Evolutionary conservation across 1,284 basidiomycete genomes (phyloP), one percentile per base, ranked within the genome.

Genomic region (Apiotrichum sp.): DNA sequence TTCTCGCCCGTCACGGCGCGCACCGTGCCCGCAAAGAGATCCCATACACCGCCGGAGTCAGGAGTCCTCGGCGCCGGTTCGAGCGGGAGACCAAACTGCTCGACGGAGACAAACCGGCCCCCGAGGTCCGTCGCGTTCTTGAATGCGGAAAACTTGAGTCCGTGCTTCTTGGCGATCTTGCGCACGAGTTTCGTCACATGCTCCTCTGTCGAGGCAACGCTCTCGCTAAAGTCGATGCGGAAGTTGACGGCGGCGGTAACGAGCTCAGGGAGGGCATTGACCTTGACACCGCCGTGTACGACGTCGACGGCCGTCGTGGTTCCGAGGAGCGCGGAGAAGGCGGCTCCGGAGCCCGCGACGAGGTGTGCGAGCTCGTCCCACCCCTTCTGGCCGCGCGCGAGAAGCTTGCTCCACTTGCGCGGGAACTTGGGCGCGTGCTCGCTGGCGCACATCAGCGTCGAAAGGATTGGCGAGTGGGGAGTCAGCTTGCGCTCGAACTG

Each of bases 391-490:
- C 67, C 66, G 52, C 59, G 51, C n/a, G 57, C 47, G 38, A 78
- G 64, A 1, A 62, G 55, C 47, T 61, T 63, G 46, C 65, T 62
- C 52, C 75, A 69, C n/a, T 60, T 36, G 8, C 57, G 55, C 1
- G 72, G 69, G 50, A 80, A 69, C 1, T 68, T 52, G 1, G 68
- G 59, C 1, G 75, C 74, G 35, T 76, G 66, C 10, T 78, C 70
- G 11, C 75, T 66, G 0, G 76, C 73, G 60, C 80, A 81, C 50
- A 72, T 65, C 2, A 81, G 65, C 29, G 67, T 68, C 3, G 71
- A 71, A 8, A 80, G 64, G 31, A 75, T 67, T 0, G 80, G 79
- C 6, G 72, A 77, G 7, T 65, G 63, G 3, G 71, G 53, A 0
- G 68, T 66, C 40, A 80, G 67, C 49, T 66, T 64, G 36, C 65